Evolutionary conservation across 2,329 filamentous ascomycete genomes (phyloP), one percentile per base, ranked within the genome.

Genomic region (Fusarium sp.): DNA sequence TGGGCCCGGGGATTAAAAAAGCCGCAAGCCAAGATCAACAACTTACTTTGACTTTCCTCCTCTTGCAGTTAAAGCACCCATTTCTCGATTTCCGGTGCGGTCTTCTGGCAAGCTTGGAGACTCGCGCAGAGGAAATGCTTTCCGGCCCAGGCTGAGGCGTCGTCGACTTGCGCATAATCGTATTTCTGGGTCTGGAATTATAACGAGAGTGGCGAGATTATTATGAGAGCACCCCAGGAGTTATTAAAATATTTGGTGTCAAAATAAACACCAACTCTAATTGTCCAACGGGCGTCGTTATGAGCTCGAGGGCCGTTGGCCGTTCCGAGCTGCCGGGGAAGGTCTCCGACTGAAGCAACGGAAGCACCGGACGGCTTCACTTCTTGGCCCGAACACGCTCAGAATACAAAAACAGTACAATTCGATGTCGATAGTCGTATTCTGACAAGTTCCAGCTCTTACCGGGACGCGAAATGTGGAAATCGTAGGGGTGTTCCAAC

Each of bases 51-150:
- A 73, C 69, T 57, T 73, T 73, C 25, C 71, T 59, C 42, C 69
- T 63, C 23, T 73, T 73, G 48, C 71, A 73, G 49, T 73, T 73
- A 46, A 71, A 63, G 36, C 71, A 73, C 13, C 71, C 71, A 33
- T 70, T 68, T 37, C 71, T 60, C 13, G 71, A 72, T 54, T 73
- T 73, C 53, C 68, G 67, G 44, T 71, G 70, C n/a, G 70, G 67
- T 59, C 70, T 69, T 47, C 66, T 67, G 19, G 66, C 65, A 41
- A 70, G 54, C 39, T 70, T 70, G 38, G 68, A 69, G 41, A 70
- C 68, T 45, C 68, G 64, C 15, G 60, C 57, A 17, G 65, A 59
- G 25, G 53, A 64, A 44, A 70, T 60, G 52, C 61, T 69, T 27
- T 70, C 68, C 38, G 45, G 55, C 31, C 65, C 53, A 19, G 63